These are phyloP conservation scores for Manihot esculenta DNA, from an alignment of 441 rosid species.

Conservation along the genomic window DNA sequence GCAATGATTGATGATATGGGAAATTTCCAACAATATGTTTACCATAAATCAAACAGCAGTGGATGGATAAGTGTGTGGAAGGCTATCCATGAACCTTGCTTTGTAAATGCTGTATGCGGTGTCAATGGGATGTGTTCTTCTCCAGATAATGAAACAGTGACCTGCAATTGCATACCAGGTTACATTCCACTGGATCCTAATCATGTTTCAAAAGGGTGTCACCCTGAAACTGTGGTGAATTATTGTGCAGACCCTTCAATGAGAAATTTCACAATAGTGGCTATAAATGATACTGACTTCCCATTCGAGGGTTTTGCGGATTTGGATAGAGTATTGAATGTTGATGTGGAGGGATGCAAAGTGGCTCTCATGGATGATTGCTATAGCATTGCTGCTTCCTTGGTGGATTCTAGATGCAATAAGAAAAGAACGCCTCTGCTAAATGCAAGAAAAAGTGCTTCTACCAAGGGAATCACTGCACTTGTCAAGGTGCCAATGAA, in stretches of 20 bases:
- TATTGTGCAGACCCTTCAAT: constrained; percentile 26
- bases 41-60: constrained; percentile 22
- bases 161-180: constrained; percentile 32
- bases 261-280: constrained; percentile 23
- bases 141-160: constrained; percentile 22
- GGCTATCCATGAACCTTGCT: constrained; percentile 29
- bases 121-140: constrained; percentile 30
- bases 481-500: constrained; percentile 32
- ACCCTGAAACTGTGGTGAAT: constrained; percentile 25
- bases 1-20: constrained; percentile 28
- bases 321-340: constrained; percentile 17
- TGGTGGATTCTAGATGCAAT: constrained; percentile 21
- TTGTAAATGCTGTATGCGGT: constrained; percentile 29
- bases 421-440: constrained; percentile 30
- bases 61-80: constrained; percentile 32
- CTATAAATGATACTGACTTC: constrained; percentile 30
- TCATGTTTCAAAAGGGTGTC: constrained; percentile 31
- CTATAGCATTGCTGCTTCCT: constrained; percentile 27
- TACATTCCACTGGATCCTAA: constrained; percentile 25
- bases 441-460: constrained; percentile 27
- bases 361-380: constrained; percentile 32
- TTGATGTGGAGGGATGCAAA: constrained; percentile 31
- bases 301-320: constrained; percentile 21
- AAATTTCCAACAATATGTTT: constrained; percentile 27
- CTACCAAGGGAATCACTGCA: constrained; percentile 27